Evolutionary conservation across 768 basidiomycete species (phyloP).

Genomic region (Trametopsis cervina): DNA sequence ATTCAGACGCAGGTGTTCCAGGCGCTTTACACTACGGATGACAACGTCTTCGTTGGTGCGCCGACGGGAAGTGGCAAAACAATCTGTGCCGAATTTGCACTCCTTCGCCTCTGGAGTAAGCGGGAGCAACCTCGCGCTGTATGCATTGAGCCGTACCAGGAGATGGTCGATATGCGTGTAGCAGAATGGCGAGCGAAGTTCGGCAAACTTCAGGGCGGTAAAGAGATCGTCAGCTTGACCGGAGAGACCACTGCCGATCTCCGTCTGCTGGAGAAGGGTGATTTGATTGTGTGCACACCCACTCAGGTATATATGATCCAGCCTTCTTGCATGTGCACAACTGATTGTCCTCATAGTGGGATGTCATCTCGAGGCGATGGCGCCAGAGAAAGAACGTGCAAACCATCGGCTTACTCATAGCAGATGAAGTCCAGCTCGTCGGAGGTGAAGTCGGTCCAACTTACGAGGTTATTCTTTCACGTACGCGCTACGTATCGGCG

Average conservation of each 20-base stretch:
- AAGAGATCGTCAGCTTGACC: conserved; percentile 89
- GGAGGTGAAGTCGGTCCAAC: conserved; percentile 95
- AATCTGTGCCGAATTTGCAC: conserved; percentile 92
- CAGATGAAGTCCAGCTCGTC: conserved; percentile 91
- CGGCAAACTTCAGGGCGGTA: conserved; percentile 74
- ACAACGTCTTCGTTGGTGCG: conserved; percentile 94
- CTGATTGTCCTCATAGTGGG: conserved; percentile 58
- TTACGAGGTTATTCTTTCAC: conserved; percentile 92
- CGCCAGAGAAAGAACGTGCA: conserved; percentile 96
- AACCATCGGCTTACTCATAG: conserved; percentile 86
- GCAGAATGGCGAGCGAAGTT: conserved; percentile 89
- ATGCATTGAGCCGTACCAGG: conserved; percentile 94
- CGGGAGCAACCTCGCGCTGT: conserved; percentile 76
- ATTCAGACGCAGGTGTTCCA: conserved; percentile 99
- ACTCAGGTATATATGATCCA: conserved; percentile 51
- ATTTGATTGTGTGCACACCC: conserved; percentile 93
- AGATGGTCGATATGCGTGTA: conserved; percentile 92
- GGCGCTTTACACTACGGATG: conserved; percentile 91
- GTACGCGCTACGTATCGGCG: conserved; percentile 93
- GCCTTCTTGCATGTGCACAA: background rate
- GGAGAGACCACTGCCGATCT: conserved; percentile 93
- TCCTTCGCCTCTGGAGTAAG: conserved; percentile 93
- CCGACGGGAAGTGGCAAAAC: conserved; percentile 98
- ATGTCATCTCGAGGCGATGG: conserved; percentile 90
- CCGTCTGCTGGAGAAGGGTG: conserved; percentile 81